Base-by-base conservation (phyloP, 192 early-diverging fungal species). In the Phycomyces blakesleeanus region DNA sequence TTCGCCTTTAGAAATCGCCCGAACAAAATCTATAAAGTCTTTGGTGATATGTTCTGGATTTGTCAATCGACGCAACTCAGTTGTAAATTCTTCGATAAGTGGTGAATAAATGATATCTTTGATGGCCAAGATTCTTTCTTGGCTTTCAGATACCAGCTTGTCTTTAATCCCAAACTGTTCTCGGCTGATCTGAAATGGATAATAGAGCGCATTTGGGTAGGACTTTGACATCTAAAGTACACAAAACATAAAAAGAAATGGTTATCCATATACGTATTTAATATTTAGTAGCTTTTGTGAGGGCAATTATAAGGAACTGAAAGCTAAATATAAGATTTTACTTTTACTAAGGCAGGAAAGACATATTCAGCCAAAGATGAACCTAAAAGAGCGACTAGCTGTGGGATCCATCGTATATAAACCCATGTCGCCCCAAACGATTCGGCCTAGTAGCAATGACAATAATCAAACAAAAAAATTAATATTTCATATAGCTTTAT, bases 351-450 rank as follows among this genome's bases (percentile, higher is more conserved):
- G 8, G 87, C 63, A 7, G 84, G 82, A 60, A 81, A 80, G 34
- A 88, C 60, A 11, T 69, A 67, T 40, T 58, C 49, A 18, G 82
- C 82, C 8, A 77, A 67, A 5, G 76, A 52, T 51, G 86, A 87
- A 52, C 89, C 88, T 1, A 92, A 72, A 16, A 89, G 56, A 14
- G 90, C 83, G 0, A 89, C 86, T 49, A 92, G 67, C 52, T 92
- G 89, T 20, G 87, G 85, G 42, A 92, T 75, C 90, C 90, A 92
- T 29, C 81, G 76, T 41, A 92, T 72, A 74, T 89, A 87, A 34
- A 80, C 82, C 87, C 87, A 92, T n/a, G 74, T 71, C 12, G 78
- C 70, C 11, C 74, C 59, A 38, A 76, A 51, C 18, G 68, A 54
- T 24, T 71, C 55, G 0, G 72, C 69, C 79, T 84, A 66, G n/a